Percentiles rank a stretch among this genome's conserved stretches.
These are phyloP conservation scores for Eudorina sp. DNA, from an alignment of 139 green algal species.

Conservation along the genomic window DNA sequence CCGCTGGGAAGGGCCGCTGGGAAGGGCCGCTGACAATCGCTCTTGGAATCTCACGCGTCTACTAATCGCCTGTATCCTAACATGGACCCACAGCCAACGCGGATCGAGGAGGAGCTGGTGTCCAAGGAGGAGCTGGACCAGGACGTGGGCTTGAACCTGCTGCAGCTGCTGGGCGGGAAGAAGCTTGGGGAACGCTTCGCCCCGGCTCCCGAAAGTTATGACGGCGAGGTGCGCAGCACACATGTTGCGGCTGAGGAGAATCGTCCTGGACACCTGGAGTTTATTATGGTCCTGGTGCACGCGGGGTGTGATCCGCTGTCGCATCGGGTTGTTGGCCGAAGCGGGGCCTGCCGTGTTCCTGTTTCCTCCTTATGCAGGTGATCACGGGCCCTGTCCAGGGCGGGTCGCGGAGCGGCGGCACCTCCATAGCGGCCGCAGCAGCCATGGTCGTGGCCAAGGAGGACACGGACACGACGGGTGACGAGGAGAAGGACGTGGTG, in stretches of 20 bases:
- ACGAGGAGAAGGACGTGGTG: constrained; percentile 47
- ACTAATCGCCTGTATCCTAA: too few relatives aligned
- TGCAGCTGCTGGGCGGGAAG: constrained; percentile 56
- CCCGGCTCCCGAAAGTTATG: constrained; percentile 31
- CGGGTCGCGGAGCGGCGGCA: constrained; percentile 6
- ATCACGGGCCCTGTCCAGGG: constrained; percentile 10
- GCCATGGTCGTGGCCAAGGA: constrained; percentile 4
- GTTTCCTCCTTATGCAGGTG: too few relatives aligned
- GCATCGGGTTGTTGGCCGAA: too few relatives aligned
- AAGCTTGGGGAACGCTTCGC: constrained; percentile 45
- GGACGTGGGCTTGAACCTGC: constrained; percentile 59
- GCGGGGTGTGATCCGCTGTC: too few relatives aligned
- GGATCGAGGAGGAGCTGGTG: constrained; percentile 56
- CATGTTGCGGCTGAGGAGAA: too few relatives aligned
- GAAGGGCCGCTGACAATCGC: too few relatives aligned
- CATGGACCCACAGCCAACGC: constrained; percentile 46
- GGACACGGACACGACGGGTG: not conserved
- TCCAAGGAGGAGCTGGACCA: constrained; percentile 59
- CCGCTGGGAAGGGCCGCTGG: too few relatives aligned
- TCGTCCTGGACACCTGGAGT: too few relatives aligned
- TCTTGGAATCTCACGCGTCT: too few relatives aligned
- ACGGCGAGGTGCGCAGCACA: constrained; percentile 32
- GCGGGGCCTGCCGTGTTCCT: too few relatives aligned
- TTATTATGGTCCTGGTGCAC: too few relatives aligned
- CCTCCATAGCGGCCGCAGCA: not conserved